These are phyloP conservation scores for Aspergillus aculeatus DNA, from an alignment of 2,329 filamentous ascomycete genomes.

Conservation along the genomic window DNA sequence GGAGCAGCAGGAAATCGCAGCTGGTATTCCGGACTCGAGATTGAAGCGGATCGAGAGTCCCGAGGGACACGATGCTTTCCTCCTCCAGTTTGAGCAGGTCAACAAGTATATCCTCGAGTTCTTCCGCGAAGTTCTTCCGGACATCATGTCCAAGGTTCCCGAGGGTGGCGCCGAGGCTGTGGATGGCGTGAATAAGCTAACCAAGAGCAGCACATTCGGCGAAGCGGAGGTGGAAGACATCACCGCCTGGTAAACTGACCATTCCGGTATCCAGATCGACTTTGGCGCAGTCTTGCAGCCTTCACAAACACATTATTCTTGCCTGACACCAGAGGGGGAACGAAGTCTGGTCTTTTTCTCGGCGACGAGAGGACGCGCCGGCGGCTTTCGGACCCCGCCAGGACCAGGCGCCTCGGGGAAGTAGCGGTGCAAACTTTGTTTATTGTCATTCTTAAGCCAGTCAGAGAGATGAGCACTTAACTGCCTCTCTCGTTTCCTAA, in stretches of 20 bases:
- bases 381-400: conserved; percentile 12
- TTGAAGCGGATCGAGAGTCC: conserved; percentile 87
- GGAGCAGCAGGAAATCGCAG: conserved; percentile 89
- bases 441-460: conserved; percentile 36
- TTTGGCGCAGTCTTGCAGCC: conserved; percentile 34
- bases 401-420: conserved; percentile 23
- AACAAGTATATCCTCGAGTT: conserved; percentile 85
- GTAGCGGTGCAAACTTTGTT: conserved; percentile 34
- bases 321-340: conserved; percentile 11
- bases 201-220: conserved; percentile 88
- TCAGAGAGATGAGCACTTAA: conserved; percentile 44
- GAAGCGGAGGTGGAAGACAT: conserved; percentile 97
- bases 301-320: conserved; percentile 11
- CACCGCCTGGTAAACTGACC: conserved; percentile 72
- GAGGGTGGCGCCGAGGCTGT: conserved; percentile 49
- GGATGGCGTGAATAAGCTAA: conserved; percentile 60
- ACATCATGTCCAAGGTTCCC: conserved; percentile 74
- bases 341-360: conserved; percentile 15
- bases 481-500: conserved; percentile 39
- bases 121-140: conserved; percentile 75
- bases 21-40: conserved; percentile 71
- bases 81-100: conserved; percentile 96
- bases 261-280: conserved; percentile 1
- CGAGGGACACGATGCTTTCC: conserved; percentile 93
- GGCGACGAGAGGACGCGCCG: conserved; percentile 19